A percentile compares a stretch with the other conserved stretches of the same genome.
phyloP scores from a whole-genome alignment of 73 alveolate species.

The Blepharisma japonicum region DNA sequence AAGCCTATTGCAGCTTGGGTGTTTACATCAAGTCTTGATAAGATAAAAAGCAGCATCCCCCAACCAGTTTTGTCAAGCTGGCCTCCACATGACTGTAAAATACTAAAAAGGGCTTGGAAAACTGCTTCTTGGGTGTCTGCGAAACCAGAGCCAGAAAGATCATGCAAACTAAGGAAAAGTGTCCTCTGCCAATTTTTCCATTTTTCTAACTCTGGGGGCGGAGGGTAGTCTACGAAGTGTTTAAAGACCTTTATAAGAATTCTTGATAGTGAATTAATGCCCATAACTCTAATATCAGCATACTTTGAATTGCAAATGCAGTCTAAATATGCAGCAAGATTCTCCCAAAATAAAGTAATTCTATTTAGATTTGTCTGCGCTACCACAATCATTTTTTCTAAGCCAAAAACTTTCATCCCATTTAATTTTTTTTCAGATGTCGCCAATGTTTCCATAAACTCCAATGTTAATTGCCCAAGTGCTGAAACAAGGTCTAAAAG shows the following conservation, averaged over 20 bases:
- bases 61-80: conserved; percentile 33
- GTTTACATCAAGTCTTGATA: background rate
- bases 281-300: conserved; percentile 12
- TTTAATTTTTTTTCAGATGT: conserved; percentile 45
- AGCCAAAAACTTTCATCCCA: conserved; percentile 28
- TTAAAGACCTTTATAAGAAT: conserved; percentile 23
- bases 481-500: conserved; percentile 60
- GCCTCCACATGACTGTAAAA: conserved; percentile 40
- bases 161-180: background rate
- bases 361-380: conserved; percentile 26
- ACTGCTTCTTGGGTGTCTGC: conserved; percentile 28
- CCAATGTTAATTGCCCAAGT: conserved; percentile 58
- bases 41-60: conserved; percentile 19
- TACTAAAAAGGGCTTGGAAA: background rate
- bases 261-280: background rate
- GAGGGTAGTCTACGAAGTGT: conserved; percentile 25
- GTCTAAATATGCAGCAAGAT: conserved; percentile 24
- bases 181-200: conserved; percentile 32
- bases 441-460: conserved; percentile 48
- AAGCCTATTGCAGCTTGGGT: conserved; percentile 41
- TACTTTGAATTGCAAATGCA: conserved; percentile 26
- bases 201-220: background rate
- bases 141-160: background rate
- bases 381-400: conserved; percentile 7
- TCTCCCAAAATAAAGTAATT: conserved; percentile 24